Conservation (phyloP, 106 monocot genomes). For the Acorus gramineus region DNA sequence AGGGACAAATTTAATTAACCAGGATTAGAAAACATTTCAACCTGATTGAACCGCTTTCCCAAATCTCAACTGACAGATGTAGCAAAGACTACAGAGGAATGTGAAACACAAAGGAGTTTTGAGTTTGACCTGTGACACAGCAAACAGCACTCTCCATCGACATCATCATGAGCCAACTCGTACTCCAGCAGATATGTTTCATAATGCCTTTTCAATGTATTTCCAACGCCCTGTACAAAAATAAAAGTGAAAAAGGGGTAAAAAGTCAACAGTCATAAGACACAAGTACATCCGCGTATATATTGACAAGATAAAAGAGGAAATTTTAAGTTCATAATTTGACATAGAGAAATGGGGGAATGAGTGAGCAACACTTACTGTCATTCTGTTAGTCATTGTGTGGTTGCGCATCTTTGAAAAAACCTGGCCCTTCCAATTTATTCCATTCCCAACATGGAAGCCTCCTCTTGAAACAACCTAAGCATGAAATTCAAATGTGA, state of each 20-base stretch:
- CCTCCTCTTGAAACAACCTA: slow-evolving; percentile 95
- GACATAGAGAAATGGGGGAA: too few species aligned
- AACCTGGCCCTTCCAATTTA: slow-evolving; percentile 96
- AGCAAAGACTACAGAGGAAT: too few species aligned
- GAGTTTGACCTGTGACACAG: slow-evolving; percentile 63
- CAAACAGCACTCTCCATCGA: slow-evolving; percentile 89
- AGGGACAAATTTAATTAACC: neutral
- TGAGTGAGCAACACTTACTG: slow-evolving; percentile 27
- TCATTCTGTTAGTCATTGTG: slow-evolving; percentile 82
- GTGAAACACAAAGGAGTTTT: neutral
- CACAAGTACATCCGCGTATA: neutral
- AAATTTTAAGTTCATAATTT: too few species aligned
- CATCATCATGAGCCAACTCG: slow-evolving; percentile 90
- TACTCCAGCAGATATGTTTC: slow-evolving; percentile 95
- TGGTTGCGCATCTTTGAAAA: slow-evolving; percentile 97
- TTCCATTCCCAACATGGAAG: slow-evolving; percentile 92
- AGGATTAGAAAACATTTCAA: too few species aligned
- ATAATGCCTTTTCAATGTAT: slow-evolving; percentile 88
- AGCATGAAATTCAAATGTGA: neutral
- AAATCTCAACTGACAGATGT: too few species aligned
- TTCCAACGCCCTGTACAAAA: slow-evolving; percentile 70
- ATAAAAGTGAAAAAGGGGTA: neutral
- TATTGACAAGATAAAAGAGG: too few species aligned
- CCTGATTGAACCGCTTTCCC: too few species aligned
- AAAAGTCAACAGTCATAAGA: neutral